Percentiles rank a stretch among this genome's conserved stretches.
phyloP scores from a whole-genome alignment of 306 rosid genomes.

The Begonia peltatifolia region DNA sequence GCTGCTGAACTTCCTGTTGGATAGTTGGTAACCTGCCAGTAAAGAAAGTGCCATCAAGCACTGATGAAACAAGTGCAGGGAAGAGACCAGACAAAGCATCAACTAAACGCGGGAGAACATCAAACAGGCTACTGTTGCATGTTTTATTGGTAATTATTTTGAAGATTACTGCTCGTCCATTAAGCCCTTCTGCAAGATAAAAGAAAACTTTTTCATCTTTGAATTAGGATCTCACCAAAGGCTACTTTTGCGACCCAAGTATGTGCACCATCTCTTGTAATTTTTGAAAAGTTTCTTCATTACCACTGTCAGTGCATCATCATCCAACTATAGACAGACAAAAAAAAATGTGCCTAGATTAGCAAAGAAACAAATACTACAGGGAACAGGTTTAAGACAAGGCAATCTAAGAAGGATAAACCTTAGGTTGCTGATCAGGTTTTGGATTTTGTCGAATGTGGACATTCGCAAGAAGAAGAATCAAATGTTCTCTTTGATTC shows the following conservation, averaged over 20 bases:
- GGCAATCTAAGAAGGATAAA: slow-evolving; percentile 16
- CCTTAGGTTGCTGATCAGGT: slow-evolving; percentile 72
- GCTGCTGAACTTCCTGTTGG: slow-evolving; percentile 96
- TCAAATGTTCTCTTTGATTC: slow-evolving; percentile 97
- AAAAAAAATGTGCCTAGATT: slow-evolving; percentile 3
- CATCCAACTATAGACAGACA: slow-evolving; percentile 50
- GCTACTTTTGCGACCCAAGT: slow-evolving; percentile 94
- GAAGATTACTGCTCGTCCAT: too few relatives aligned
- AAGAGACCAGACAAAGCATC: neutral
- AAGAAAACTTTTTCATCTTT: too few relatives aligned
- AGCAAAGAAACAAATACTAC: slow-evolving; percentile 8
- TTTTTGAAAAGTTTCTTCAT: slow-evolving; percentile 93
- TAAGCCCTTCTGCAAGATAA: too few relatives aligned
- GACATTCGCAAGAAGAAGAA: slow-evolving; percentile 88
- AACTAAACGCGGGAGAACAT: neutral
- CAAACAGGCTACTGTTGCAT: too few relatives aligned
- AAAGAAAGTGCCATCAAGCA: neutral
- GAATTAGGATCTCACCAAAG: slow-evolving; percentile 58
- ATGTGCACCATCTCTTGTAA: slow-evolving; percentile 92
- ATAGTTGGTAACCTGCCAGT: slow-evolving; percentile 78
- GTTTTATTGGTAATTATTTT: too few relatives aligned
- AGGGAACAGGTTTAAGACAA: slow-evolving; percentile 8
- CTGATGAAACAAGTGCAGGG: slow-evolving; percentile 3
- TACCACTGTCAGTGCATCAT: slow-evolving; percentile 60
- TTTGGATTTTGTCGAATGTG: slow-evolving; percentile 55